Percentiles rank a stretch among this genome's conserved stretches.
Conservation (phyloP, 2,329 filamentous ascomycete genomes). For the Helicocarpus griseus region DNA sequence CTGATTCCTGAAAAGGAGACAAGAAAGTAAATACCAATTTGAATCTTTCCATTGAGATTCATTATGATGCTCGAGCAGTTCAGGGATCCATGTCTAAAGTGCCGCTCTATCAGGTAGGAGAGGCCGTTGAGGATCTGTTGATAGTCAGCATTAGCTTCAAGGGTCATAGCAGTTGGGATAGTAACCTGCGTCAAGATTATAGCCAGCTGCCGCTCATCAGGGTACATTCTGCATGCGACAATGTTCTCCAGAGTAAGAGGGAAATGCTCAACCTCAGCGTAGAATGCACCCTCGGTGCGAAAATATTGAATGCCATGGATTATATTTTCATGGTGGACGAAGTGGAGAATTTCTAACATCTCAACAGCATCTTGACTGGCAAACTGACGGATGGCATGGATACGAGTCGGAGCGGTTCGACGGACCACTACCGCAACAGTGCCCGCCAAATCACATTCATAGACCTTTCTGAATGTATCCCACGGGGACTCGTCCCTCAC, state of each 20-base stretch:
- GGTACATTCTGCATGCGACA: slow-evolving; percentile 12
- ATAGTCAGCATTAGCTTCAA: too few species aligned
- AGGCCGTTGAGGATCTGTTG: slow-evolving; percentile 16
- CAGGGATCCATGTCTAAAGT: slow-evolving; percentile 18
- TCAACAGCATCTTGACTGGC: slow-evolving; percentile 6
- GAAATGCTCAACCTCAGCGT: slow-evolving; percentile 9
- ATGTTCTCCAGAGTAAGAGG: slow-evolving; percentile 13
- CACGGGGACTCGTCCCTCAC: slow-evolving; percentile 13
- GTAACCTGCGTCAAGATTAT: slow-evolving; percentile 15
- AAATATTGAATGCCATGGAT: slow-evolving; percentile 6
- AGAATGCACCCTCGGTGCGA: slow-evolving; percentile 7
- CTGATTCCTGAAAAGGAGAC: too few species aligned
- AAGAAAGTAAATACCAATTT: slow-evolving; percentile 23
- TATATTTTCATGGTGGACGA: slow-evolving; percentile 10
- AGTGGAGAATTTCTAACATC: slow-evolving; percentile 8
- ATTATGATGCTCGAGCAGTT: slow-evolving; percentile 21
- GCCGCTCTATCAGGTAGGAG: slow-evolving; percentile 11
- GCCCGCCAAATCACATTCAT: slow-evolving; percentile 15
- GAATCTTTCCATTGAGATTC: slow-evolving; percentile 16
- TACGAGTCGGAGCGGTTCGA: slow-evolving; percentile 3
- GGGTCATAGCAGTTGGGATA: slow-evolving; percentile 6
- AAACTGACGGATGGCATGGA: slow-evolving; percentile 11
- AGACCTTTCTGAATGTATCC: slow-evolving; percentile 16
- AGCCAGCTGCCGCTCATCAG: slow-evolving; percentile 13
- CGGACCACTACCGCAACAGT: slow-evolving; percentile 10